Conservation (phyloP, 768 basidiomycete genomes). For the Suillus weaverae region DNA sequence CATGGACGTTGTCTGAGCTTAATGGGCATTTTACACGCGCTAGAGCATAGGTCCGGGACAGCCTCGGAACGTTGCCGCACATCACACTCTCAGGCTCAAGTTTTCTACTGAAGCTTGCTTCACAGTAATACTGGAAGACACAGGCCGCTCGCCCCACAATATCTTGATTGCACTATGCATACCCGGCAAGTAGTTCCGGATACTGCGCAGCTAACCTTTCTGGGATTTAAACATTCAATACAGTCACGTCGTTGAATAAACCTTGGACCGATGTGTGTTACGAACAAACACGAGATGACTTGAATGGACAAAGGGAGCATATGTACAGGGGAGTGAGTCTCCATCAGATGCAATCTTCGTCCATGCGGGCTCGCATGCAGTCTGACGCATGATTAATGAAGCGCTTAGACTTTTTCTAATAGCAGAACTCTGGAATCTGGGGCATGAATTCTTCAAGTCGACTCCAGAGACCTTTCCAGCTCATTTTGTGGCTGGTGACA, state of each 20-base stretch:
- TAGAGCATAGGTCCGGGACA: neutral
- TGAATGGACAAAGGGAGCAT: neutral
- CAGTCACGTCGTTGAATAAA: too few species aligned
- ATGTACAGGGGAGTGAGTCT: too few species aligned
- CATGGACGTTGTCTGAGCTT: neutral
- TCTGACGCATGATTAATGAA: too few species aligned
- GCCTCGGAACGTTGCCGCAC: neutral
- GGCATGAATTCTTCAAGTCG: slow-evolving; percentile 57
- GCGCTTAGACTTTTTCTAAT: neutral
- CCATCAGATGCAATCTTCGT: slow-evolving; percentile 35
- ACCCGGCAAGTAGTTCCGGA: too few species aligned
- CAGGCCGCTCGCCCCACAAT: too few species aligned
- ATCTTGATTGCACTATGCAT: too few species aligned
- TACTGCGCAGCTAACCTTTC: too few species aligned
- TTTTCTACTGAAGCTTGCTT: neutral
- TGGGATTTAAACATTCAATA: too few species aligned
- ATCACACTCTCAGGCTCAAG: neutral
- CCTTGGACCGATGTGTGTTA: too few species aligned
- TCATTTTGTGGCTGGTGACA: slow-evolving; percentile 53
- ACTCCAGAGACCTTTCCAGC: slow-evolving; percentile 51
- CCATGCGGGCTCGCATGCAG: slow-evolving; percentile 23
- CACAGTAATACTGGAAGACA: neutral
- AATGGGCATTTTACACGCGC: neutral
- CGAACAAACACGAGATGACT: neutral
- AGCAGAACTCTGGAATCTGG: slow-evolving; percentile 58